Percentiles rank a stretch among this genome's conserved stretches.
phyloP scores from a whole-genome alignment of 176 grass and related monocot species.

The Carex littledalei region DNA sequence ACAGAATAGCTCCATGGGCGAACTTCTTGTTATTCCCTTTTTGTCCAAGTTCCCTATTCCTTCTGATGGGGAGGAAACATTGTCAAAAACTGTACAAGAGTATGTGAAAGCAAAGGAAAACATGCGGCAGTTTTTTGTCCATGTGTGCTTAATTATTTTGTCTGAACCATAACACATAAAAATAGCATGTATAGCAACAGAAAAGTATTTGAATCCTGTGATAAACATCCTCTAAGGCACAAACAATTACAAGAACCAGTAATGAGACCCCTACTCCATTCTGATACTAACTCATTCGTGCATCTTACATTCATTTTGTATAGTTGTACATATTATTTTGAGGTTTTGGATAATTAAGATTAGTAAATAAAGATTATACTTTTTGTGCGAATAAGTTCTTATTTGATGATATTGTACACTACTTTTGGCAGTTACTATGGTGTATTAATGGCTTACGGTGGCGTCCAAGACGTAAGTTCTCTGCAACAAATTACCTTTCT shows the following conservation, averaged over 20 bases:
- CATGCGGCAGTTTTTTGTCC: not conserved
- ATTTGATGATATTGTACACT: conserved; percentile 3
- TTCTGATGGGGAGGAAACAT: conserved; percentile 47
- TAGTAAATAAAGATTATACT: not conserved
- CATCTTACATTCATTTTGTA: not conserved
- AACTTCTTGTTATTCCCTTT: conserved; percentile 79
- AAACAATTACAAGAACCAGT: not conserved
- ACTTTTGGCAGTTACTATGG: conserved; percentile 75
- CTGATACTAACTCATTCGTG: not conserved
- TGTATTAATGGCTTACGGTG: conserved; percentile 85
- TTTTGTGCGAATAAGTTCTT: not conserved
- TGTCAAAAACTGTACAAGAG: conserved; percentile 60
- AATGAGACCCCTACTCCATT: not conserved
- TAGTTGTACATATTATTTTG: not conserved
- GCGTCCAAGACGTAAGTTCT: conserved; percentile 81
- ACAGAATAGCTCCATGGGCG: conserved; percentile 65
- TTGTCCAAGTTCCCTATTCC: conserved; percentile 83
- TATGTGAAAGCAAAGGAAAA: conserved; percentile 31
- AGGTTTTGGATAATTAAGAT: not conserved
- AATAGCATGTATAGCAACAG: not conserved
- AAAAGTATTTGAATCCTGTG: not conserved
- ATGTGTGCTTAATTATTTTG: not conserved
- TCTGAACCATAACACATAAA: not conserved
- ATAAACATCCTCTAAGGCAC: not conserved
- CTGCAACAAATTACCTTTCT: conserved; percentile 1